Evolutionary conservation across 2,329 filamentous ascomycete species (phyloP).

Genomic region (Paradendryphiella salina): DNA sequence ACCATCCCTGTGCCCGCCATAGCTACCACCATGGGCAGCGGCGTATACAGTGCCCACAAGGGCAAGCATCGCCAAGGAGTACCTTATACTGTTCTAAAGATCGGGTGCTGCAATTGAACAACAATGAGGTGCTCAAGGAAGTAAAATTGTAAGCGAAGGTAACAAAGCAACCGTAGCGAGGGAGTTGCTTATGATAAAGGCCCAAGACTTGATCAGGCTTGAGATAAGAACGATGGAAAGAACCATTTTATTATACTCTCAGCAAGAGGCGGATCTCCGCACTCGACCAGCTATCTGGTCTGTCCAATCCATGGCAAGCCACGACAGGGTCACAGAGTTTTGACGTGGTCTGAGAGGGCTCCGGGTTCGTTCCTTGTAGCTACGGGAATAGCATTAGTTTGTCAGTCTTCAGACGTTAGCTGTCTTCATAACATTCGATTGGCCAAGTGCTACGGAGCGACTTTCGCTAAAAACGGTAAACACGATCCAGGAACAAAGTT

Average conservation of each 20-base stretch:
- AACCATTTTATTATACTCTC: too few relatives aligned
- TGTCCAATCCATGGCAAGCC: conserved; percentile 16
- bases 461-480: conserved; percentile 18
- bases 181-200: conserved; percentile 36
- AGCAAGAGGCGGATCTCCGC: conserved; percentile 4
- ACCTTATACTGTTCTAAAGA: conserved; percentile 36
- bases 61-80: conserved; percentile 35
- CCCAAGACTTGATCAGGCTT: not conserved
- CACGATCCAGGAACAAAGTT: conserved; percentile 17
- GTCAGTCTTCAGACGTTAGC: conserved; percentile 12
- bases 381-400: conserved; percentile 16
- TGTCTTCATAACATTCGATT: conserved; percentile 22
- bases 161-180: conserved; percentile 46
- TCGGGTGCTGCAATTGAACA: conserved; percentile 14
- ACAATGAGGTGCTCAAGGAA: conserved; percentile 17
- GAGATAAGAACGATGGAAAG: not conserved
- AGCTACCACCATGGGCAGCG: conserved; percentile 15
- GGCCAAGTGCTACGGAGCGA: conserved; percentile 21
- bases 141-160: conserved; percentile 31
- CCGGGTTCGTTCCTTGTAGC: conserved; percentile 19
- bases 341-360: conserved; percentile 25
- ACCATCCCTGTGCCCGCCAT: not conserved
- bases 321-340: conserved; percentile 38
- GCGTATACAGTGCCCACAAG: conserved; percentile 39
- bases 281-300: conserved; percentile 28